These are phyloP conservation scores for Cubamyces lactineus DNA, from an alignment of 768 basidiomycete genomes.

Conservation along the genomic window DNA sequence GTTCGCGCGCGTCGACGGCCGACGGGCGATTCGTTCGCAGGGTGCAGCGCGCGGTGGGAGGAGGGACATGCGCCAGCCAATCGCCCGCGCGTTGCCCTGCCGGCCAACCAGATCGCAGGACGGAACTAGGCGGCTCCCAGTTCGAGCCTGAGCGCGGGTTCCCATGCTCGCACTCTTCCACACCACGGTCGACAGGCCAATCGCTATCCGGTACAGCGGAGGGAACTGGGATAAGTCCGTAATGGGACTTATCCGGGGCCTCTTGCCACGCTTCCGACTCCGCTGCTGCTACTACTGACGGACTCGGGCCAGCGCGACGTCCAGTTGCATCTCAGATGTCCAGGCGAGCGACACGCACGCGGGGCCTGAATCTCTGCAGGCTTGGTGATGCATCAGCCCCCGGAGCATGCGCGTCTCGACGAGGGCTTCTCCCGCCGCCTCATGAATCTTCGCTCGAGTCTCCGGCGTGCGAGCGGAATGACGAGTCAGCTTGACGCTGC, in stretches of 20 bases:
- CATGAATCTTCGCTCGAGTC: neutral
- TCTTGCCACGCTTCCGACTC: neutral
- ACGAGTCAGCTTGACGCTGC: neutral
- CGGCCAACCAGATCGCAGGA: neutral
- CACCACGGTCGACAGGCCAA: conserved; percentile 1
- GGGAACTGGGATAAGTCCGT: neutral
- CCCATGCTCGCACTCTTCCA: neutral
- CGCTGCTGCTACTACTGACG: neutral
- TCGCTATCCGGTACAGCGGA: neutral
- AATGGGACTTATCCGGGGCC: conserved; percentile 9
- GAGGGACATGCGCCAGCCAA: conserved; percentile 1
- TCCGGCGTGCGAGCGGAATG: conserved; percentile 9
- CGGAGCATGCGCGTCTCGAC: too few species aligned
- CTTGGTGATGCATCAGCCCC: too few species aligned
- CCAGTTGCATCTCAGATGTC: too few species aligned
- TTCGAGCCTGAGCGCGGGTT: neutral
- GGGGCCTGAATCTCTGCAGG: too few species aligned
- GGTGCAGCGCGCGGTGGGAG: neutral
- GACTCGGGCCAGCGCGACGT: too few species aligned
- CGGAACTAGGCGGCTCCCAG: too few species aligned
- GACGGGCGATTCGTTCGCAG: neutral
- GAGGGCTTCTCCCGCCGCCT: neutral
- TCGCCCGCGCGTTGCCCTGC: conserved; percentile 1
- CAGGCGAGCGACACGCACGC: neutral
- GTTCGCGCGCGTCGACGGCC: neutral